Percentiles rank a stretch among this genome's conserved stretches.
phyloP scores from a whole-genome alignment of 257 asterid species.

The Solanum commersonii region DNA sequence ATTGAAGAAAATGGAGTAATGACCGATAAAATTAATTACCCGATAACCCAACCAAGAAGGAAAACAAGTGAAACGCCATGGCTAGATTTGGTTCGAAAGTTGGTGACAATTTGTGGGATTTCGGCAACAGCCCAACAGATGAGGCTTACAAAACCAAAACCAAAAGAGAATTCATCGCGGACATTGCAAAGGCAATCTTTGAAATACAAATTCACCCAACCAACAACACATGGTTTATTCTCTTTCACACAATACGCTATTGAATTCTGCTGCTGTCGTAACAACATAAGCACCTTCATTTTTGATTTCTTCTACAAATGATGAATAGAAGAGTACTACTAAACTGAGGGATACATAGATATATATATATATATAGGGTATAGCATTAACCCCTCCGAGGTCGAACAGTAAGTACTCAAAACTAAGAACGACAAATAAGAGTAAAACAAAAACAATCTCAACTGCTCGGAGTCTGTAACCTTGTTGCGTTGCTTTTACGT shows the following conservation, averaged over 20 bases:
- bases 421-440: neutral
- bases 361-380: neutral
- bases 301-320: neutral
- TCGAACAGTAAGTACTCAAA: neutral
- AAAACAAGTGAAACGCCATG: conserved; percentile 76
- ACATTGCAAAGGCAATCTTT: conserved; percentile 73
- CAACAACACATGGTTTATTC: conserved; percentile 43
- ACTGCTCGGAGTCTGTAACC: neutral
- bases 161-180: conserved; percentile 57
- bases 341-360: neutral
- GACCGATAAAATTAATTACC: conserved; percentile 17
- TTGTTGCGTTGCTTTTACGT: neutral
- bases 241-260: conserved; percentile 39
- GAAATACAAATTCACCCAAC: conserved; percentile 59
- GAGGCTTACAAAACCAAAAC: conserved; percentile 66
- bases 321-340: neutral
- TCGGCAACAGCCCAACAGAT: conserved; percentile 84
- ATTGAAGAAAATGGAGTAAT: neutral
- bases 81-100: conserved; percentile 68
- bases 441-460: neutral
- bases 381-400: neutral
- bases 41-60: conserved; percentile 74
- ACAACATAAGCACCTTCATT: conserved; percentile 17
- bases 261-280: conserved; percentile 11
- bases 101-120: conserved; percentile 85